These are phyloP conservation scores for Thraustochytrium sp. DNA, from an alignment of 352 stramenopile genomes.

Conservation along the genomic window DNA sequence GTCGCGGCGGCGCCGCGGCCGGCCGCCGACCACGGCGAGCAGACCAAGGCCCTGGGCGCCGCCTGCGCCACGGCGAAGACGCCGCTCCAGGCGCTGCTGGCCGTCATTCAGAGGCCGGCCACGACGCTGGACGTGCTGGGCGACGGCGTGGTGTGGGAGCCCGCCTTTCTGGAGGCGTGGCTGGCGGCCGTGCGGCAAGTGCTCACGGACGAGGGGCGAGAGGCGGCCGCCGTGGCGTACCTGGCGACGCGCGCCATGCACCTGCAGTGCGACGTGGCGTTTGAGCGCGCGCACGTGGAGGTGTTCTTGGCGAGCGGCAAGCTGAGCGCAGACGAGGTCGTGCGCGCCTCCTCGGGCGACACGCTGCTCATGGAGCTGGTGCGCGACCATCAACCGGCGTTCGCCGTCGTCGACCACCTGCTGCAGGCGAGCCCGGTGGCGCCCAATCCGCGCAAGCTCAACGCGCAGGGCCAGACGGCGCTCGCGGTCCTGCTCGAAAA, in stretches of 20 bases:
- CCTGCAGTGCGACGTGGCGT: neutral
- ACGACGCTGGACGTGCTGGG: neutral
- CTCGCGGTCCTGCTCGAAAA: neutral
- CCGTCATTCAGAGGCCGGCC: neutral
- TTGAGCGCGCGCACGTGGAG: neutral
- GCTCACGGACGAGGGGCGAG: neutral
- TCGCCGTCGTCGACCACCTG: neutral
- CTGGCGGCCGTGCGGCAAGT: neutral
- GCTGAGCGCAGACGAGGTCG: neutral
- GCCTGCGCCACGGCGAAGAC: no score
- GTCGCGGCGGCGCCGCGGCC: no score
- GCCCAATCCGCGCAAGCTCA: slow-evolving; percentile 6
- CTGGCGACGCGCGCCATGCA: neutral
- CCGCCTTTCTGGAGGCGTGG: neutral
- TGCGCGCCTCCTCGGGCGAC: neutral
- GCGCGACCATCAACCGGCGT: neutral
- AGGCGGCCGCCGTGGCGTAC: neutral
- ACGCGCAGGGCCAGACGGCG: neutral
- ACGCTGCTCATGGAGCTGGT: slow-evolving; percentile 7
- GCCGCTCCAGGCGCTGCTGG: neutral
- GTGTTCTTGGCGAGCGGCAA: neutral
- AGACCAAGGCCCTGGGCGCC: no score
- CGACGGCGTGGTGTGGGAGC: slow-evolving; percentile 15
- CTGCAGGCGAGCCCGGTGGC: neutral
- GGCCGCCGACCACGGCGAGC: no score